Percentiles rank a stretch among this genome's conserved stretches.
phyloP scores from a whole-genome alignment of 257 asterid genomes.

The Solanum okadae region DNA sequence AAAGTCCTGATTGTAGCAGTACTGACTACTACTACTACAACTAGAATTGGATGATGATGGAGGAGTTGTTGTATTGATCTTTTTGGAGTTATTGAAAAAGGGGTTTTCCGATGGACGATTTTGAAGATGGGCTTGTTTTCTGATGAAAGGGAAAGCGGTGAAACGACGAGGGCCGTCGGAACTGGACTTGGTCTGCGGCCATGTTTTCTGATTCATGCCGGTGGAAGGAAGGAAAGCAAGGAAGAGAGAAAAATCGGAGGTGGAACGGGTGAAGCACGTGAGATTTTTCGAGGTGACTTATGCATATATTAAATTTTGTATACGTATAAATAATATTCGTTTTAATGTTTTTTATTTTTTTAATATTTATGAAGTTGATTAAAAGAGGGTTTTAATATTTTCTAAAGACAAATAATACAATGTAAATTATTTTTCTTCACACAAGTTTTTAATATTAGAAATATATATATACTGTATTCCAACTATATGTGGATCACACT shows the following conservation, averaged over 20 bases:
- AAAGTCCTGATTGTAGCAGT: conserved; percentile 19
- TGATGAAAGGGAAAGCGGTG: conserved; percentile 17
- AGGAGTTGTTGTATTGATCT: neutral
- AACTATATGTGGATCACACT: too few relatives aligned
- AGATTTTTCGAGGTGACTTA: too few relatives aligned
- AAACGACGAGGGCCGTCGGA: conserved; percentile 17
- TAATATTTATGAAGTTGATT: neutral
- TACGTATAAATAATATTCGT: fast-evolving
- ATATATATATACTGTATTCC: too few relatives aligned
- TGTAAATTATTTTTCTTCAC: too few relatives aligned
- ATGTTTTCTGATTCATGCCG: conserved; percentile 28
- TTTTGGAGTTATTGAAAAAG: conserved; percentile 1
- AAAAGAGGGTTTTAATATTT: neutral
- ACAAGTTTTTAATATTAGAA: too few relatives aligned
- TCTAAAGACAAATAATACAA: too few relatives aligned
- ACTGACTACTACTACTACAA: neutral
- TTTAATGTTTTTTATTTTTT: too few relatives aligned
- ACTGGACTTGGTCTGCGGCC: conserved; percentile 19
- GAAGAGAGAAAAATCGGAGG: neutral
- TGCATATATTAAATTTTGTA: too few relatives aligned
- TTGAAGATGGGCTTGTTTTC: conserved; percentile 19
- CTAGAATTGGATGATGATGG: neutral
- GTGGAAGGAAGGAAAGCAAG: neutral
- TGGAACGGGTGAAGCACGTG: too few relatives aligned
- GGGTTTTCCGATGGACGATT: neutral